These are phyloP conservation scores for Dictyostelium purpureum DNA, from an alignment of 78 protist species.

Conservation along the genomic window DNA sequence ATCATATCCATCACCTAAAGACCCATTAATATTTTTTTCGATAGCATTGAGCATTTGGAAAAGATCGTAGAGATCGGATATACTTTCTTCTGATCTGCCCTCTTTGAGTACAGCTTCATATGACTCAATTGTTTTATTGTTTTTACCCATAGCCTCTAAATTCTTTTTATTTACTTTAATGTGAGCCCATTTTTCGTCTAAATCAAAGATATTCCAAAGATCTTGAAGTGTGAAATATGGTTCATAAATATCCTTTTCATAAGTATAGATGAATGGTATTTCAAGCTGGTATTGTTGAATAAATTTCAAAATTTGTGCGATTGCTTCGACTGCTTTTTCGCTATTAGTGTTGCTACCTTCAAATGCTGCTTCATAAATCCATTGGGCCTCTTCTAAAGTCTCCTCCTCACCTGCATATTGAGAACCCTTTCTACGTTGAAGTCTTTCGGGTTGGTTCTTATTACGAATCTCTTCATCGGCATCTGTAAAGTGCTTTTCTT, in stretches of 20 bases:
- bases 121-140: neutral
- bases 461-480: constrained; percentile 76
- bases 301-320: constrained; percentile 15
- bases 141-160: constrained; percentile 10
- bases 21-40: neutral
- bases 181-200: constrained; percentile 78
- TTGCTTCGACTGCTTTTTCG: constrained; percentile 10
- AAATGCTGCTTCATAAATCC: constrained; percentile 59
- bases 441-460: constrained; percentile 70
- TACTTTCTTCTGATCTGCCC: constrained; percentile 30
- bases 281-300: constrained; percentile 54
- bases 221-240: constrained; percentile 25
- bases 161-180: neutral
- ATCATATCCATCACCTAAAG: neutral
- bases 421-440: constrained; percentile 38
- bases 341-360: neutral
- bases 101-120: neutral
- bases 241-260: constrained; percentile 56
- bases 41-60: constrained; percentile 59
- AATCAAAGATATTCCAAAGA: constrained; percentile 76
- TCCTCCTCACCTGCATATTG: constrained; percentile 20
- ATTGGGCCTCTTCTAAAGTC: constrained; percentile 50
- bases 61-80: constrained; percentile 68
- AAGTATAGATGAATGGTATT: constrained; percentile 73
- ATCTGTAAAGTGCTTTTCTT: constrained; percentile 77